These are phyloP conservation scores for Blastobotrys arbuscula DNA, from an alignment of 1,139 yeast genomes.

Conservation along the genomic window DNA sequence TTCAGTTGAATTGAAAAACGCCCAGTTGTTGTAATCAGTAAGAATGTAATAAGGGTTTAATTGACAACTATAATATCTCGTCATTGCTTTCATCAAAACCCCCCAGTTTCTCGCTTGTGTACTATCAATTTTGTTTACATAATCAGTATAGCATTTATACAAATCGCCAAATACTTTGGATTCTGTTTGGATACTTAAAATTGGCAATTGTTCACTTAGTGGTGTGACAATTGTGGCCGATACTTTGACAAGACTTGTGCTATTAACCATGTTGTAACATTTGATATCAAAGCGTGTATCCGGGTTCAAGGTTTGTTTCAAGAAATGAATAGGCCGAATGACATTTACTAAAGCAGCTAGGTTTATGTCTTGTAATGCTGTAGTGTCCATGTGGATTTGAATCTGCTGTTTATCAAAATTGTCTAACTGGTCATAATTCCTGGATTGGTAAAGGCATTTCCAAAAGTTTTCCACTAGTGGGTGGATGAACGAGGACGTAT, in stretches of 20 bases:
- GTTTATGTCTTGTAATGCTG: neutral
- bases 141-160: neutral
- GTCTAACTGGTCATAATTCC: neutral
- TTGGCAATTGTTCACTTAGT: neutral
- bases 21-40: slow-evolving; percentile 23
- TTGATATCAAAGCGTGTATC: neutral
- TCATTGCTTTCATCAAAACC: slow-evolving; percentile 2
- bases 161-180: neutral
- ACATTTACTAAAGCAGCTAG: slow-evolving; percentile 1
- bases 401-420: neutral
- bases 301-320: neutral
- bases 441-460: neutral
- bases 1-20: slow-evolving; percentile 15
- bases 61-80: neutral
- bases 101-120: neutral
- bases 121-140: neutral
- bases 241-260: neutral
- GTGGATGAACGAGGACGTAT: neutral
- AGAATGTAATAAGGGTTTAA: slow-evolving; percentile 13
- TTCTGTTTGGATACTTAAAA: neutral
- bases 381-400: neutral
- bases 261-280: neutral
- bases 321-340: neutral
- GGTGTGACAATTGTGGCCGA: neutral
- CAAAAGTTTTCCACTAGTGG: neutral